Conservation (phyloP, 495 filamentous ascomycete species). For the Daldinia concentrica region DNA sequence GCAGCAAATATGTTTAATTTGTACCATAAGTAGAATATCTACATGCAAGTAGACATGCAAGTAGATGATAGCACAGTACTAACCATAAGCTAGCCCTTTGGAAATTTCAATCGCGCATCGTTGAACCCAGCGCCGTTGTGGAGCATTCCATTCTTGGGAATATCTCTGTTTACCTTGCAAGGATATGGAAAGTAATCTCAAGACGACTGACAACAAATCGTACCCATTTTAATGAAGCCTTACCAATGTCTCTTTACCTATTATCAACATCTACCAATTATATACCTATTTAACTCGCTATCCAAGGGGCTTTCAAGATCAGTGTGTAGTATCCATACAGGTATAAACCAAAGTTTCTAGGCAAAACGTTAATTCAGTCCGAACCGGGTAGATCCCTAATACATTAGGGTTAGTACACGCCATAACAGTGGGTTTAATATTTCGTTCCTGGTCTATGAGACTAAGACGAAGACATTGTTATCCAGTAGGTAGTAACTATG, state of each 20-base stretch:
- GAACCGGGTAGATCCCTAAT: background rate
- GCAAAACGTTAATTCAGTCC: background rate
- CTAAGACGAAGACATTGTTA: background rate
- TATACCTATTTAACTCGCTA: background rate
- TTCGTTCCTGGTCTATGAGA: background rate
- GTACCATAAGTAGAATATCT: background rate
- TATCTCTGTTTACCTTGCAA: slow-evolving; percentile 12
- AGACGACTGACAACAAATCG: background rate
- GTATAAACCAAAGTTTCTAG: background rate
- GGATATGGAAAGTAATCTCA: slow-evolving; percentile 5
- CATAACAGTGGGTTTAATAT: background rate
- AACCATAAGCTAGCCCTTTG: background rate
- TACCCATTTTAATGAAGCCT: slow-evolving; percentile 1
- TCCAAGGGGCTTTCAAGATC: background rate
- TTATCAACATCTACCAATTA: background rate
- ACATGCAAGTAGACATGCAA: background rate
- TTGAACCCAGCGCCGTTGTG: slow-evolving; percentile 13
- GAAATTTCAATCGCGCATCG: slow-evolving; percentile 9
- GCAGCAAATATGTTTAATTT: background rate
- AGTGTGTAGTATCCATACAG: background rate
- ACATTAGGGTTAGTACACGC: background rate
- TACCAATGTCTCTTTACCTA: background rate
- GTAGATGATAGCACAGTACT: slow-evolving; percentile 1
- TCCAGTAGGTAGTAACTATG: background rate
- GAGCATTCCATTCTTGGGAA: slow-evolving; percentile 3